phyloP scores from a whole-genome alignment of 2,329 filamentous ascomycete species.

The Diaporthe longicolla region DNA sequence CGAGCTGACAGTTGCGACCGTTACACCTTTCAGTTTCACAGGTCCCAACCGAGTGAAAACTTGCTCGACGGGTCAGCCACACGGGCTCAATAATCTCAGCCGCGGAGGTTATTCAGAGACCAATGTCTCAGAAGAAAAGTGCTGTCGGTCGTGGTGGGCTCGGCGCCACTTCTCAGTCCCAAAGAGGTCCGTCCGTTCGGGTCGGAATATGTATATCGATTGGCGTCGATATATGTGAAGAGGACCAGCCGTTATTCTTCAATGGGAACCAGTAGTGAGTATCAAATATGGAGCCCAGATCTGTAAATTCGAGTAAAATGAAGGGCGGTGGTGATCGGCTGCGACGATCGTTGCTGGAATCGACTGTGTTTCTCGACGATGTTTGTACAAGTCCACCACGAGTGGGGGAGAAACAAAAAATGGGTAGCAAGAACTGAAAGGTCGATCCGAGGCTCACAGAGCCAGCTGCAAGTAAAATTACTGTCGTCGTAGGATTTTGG shows the following conservation, averaged over 20 bases:
- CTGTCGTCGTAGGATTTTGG: slow-evolving; percentile 18
- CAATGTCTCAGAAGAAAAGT: slow-evolving; percentile 32
- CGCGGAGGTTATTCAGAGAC: slow-evolving; percentile 33
- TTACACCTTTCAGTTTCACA: slow-evolving; percentile 34
- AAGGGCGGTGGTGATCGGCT: slow-evolving; percentile 36
- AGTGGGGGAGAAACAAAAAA: neutral
- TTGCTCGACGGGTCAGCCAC: slow-evolving; percentile 16
- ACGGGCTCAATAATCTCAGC: slow-evolving; percentile 19
- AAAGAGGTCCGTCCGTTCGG: neutral
- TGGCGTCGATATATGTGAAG: neutral
- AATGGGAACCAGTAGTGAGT: slow-evolving; percentile 10
- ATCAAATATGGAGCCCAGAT: slow-evolving; percentile 28
- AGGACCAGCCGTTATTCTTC: slow-evolving; percentile 26
- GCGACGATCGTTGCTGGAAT: slow-evolving; percentile 27
- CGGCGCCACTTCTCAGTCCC: slow-evolving; percentile 14
- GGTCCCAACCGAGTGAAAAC: neutral
- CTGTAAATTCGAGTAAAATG: slow-evolving; percentile 31
- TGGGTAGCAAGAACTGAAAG: slow-evolving; percentile 9
- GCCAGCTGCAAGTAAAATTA: slow-evolving; percentile 24
- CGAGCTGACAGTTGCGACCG: slow-evolving; percentile 21
- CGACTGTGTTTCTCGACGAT: neutral
- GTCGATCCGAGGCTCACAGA: slow-evolving; percentile 37
- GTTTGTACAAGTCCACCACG: neutral
- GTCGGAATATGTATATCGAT: slow-evolving; percentile 24
- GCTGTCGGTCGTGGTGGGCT: neutral